phyloP scores from a whole-genome alignment of 2,329 filamentous ascomycete species.

The Geosmithia putterillii region DNA sequence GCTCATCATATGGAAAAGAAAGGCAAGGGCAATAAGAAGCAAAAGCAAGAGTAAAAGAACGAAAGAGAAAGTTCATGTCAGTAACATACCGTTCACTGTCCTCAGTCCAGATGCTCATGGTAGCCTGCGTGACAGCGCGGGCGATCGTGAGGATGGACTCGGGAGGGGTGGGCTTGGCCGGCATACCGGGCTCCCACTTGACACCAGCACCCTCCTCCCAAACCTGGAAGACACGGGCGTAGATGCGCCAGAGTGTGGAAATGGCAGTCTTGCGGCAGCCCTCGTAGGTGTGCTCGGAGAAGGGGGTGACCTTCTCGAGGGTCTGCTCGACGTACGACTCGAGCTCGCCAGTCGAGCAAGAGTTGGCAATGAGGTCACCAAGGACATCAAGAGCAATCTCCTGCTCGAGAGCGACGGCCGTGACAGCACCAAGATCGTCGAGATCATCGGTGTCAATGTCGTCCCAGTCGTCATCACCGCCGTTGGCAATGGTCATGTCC shows the following conservation, averaged over 20 bases:
- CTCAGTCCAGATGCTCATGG: conserved; percentile 74
- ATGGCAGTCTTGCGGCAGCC: conserved; percentile 88
- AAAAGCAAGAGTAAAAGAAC: conserved; percentile 8
- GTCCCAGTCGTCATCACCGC: conserved; percentile 41
- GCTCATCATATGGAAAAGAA: conserved; percentile 60
- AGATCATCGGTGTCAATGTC: conserved; percentile 70
- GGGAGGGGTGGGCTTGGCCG: conserved; percentile 68
- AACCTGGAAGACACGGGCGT: conserved; percentile 79
- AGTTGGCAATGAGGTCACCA: conserved; percentile 82
- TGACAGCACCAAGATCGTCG: conserved; percentile 74
- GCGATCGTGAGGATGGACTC: conserved; percentile 74
- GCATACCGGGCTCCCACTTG: conserved; percentile 85
- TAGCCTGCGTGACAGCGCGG: conserved; percentile 73
- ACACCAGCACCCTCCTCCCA: conserved; percentile 61
- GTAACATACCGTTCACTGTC: conserved; percentile 82
- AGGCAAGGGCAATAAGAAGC: conserved; percentile 8
- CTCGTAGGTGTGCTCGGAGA: conserved; percentile 83
- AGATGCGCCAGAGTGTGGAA: conserved; percentile 84
- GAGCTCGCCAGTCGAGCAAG: conserved; percentile 59
- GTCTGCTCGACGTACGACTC: conserved; percentile 82
- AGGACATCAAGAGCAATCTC: conserved; percentile 94
- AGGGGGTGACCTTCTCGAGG: conserved; percentile 65
- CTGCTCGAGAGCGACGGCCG: conserved; percentile 86
- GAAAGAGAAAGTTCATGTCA: conserved; percentile 3
- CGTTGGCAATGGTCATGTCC: conserved; percentile 41